Evolutionary conservation across 148 eudicot species (phyloP).

Genomic region (Spergularia marina): DNA sequence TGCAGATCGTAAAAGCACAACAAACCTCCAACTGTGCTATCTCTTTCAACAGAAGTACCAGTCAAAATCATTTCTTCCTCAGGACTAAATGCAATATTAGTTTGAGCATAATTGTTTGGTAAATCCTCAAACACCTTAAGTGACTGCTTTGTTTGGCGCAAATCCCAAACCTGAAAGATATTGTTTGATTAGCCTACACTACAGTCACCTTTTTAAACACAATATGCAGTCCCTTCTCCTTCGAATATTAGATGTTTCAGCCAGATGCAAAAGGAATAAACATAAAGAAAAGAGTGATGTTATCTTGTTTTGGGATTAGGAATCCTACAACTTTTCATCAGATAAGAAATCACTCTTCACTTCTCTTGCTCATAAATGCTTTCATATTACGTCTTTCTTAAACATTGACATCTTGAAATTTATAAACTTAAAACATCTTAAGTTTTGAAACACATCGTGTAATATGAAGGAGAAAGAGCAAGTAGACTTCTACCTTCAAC

Average conservation of each 20-base stretch:
- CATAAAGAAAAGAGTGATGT: not conserved
- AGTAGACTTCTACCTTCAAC: conserved; percentile 56
- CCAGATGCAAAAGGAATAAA: not conserved
- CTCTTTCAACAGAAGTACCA: conserved; percentile 90
- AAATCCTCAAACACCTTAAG: conserved; percentile 78
- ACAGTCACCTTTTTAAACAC: not conserved
- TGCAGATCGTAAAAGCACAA: conserved; percentile 73
- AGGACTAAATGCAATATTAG: conserved; percentile 82
- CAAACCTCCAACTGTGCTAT: conserved; percentile 80
- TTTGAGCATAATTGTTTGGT: conserved; percentile 90
- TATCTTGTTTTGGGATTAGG: not conserved
- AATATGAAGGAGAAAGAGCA: not conserved
- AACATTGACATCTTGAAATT: not conserved
- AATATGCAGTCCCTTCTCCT: not conserved
- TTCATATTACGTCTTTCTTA: not conserved
- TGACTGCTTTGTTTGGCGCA: conserved; percentile 79
- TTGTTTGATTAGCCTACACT: conserved; percentile 12
- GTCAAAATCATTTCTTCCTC: conserved; percentile 84
- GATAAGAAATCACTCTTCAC: not conserved
- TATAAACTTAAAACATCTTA: not conserved
- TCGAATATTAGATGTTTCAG: not conserved
- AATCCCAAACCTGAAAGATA: conserved; percentile 79
- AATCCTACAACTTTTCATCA: not conserved
- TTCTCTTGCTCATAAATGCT: too few species aligned
- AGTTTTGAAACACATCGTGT: not conserved